Evolutionary conservation across 805 yeast species (phyloP).

Genomic region (Kodamaea laetipori): DNA sequence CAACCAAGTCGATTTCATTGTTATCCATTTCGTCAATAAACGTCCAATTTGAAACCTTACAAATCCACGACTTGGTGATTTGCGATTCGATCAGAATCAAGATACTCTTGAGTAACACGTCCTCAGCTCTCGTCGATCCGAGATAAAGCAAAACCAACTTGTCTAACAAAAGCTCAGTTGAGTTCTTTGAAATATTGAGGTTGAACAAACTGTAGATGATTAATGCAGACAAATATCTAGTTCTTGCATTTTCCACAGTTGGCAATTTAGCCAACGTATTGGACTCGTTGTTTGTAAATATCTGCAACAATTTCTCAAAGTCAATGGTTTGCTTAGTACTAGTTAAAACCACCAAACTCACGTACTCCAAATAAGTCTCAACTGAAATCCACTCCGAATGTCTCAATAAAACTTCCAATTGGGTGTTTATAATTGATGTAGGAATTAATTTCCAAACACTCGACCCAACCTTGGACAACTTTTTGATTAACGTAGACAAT

Average conservation of each 20-base stretch:
- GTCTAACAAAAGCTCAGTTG: slow-evolving; percentile 50
- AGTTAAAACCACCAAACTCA: slow-evolving; percentile 38
- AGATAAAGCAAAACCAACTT: slow-evolving; percentile 50
- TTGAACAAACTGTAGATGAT: slow-evolving; percentile 52
- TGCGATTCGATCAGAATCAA: slow-evolving; percentile 59
- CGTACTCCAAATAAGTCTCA: slow-evolving; percentile 47
- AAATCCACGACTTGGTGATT: slow-evolving; percentile 63
- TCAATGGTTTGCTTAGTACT: slow-evolving; percentile 40
- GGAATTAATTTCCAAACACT: slow-evolving; percentile 45
- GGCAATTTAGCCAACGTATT: slow-evolving; percentile 36
- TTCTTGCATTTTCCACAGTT: slow-evolving; percentile 18
- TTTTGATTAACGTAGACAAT: slow-evolving; percentile 20
- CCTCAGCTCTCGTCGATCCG: slow-evolving; percentile 67
- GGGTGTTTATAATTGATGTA: slow-evolving; percentile 54
- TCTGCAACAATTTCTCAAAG: slow-evolving; percentile 58
- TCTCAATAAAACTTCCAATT: slow-evolving; percentile 60
- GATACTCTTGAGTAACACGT: slow-evolving; percentile 58
- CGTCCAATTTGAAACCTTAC: slow-evolving; percentile 66
- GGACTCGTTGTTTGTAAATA: slow-evolving; percentile 56
- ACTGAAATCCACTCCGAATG: slow-evolving; percentile 48
- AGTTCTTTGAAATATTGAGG: slow-evolving; percentile 46
- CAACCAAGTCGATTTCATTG: slow-evolving; percentile 49
- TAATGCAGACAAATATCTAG: slow-evolving; percentile 47
- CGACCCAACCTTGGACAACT: slow-evolving; percentile 12
- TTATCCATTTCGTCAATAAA: slow-evolving; percentile 45